Base-by-base conservation (phyloP, 352 stramenopile species). In the Phytopythium ostracodes region DNA sequence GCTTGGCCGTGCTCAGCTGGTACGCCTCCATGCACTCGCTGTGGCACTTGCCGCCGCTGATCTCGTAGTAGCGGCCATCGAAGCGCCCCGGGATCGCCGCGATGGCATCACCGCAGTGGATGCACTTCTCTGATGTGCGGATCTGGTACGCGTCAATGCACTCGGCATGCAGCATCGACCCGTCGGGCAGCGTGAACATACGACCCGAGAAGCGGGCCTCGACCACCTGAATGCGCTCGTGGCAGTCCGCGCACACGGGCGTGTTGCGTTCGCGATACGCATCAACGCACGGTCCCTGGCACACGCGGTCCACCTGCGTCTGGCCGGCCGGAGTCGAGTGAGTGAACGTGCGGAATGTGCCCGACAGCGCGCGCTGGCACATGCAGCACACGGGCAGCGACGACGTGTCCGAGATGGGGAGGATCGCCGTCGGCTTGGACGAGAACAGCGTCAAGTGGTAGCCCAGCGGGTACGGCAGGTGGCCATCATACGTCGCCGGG, bases 71-170 rank as follows among this genome's bases (percentile, higher is more conserved):
- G 33, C 88, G 88, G 38, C 86, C 86, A 49, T 92, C 83, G 59
- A 94, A 94, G 27, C 63, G 72, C 10, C 83, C 84, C 17, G 83
- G 71, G 46, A 95, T 91, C 33, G 83, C 76, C 27, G 82, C 80
- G 63, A 95, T 91, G 6, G 86, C 84, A 47, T 91, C 67, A 2
- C 84, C 81, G 58, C 86, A 95, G 62, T 93, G 86, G 27, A 81
- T 69, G 50, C 86, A 95, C 53, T 91, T 92, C 50, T 95, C 84
- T 6, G 84, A 81, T 24, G 77, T 84, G 49, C 79, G 81, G 36
- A 93, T 89, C 61, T 88, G 84, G 59, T 95, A 95, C n/a, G 79
- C 83, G 59, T 93, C 86, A 52, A 95, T 90, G 55, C 86, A 95
- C 62, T 95, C 86, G 33, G 81, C 84, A 60, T 95, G 86, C 35